Conservation (phyloP, 2,329 filamentous ascomycete genomes). For the Sporothrix inflata region DNA sequence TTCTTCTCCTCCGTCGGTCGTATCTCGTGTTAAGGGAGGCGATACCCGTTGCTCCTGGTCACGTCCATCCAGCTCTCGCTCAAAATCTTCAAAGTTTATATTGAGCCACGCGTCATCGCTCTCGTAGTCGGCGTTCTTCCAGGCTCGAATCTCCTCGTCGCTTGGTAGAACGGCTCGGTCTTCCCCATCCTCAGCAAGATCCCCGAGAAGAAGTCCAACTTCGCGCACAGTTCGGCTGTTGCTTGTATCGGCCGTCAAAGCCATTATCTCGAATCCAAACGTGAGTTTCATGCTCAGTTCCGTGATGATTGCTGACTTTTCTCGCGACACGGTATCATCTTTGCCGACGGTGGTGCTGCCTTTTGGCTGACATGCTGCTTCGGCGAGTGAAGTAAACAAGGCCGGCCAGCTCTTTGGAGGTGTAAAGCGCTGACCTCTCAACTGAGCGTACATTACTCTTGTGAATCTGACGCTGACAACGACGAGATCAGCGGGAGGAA, state of each 20-base stretch:
- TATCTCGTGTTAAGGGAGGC: not conserved
- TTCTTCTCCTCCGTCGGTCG: not conserved
- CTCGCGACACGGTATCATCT: not conserved
- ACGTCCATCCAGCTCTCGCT: constrained; percentile 70
- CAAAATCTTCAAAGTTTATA: constrained; percentile 88
- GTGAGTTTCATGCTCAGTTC: constrained; percentile 88
- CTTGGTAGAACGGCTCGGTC: constrained; percentile 61
- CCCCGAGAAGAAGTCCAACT: constrained; percentile 74
- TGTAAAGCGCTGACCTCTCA: constrained; percentile 82
- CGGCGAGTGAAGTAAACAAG: constrained; percentile 38
- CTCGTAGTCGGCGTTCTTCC: constrained; percentile 64
- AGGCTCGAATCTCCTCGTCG: constrained; percentile 71
- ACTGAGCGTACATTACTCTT: constrained; percentile 85
- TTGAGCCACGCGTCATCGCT: constrained; percentile 92
- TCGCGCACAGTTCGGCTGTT: constrained; percentile 73
- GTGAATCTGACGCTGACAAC: constrained; percentile 81
- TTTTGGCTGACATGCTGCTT: constrained; percentile 30
- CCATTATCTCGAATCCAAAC: constrained; percentile 88
- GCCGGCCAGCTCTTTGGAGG: constrained; percentile 59
- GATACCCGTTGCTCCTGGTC: not conserved
- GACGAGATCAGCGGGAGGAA: constrained; percentile 79
- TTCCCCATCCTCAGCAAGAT: constrained; percentile 73
- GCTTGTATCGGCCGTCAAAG: constrained; percentile 67
- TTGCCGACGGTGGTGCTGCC: constrained; percentile 33
- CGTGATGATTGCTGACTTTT: constrained; percentile 45